phyloP scores from a whole-genome alignment of 805 yeast genomes.

The Wickerhamiella bombiphila region DNA sequence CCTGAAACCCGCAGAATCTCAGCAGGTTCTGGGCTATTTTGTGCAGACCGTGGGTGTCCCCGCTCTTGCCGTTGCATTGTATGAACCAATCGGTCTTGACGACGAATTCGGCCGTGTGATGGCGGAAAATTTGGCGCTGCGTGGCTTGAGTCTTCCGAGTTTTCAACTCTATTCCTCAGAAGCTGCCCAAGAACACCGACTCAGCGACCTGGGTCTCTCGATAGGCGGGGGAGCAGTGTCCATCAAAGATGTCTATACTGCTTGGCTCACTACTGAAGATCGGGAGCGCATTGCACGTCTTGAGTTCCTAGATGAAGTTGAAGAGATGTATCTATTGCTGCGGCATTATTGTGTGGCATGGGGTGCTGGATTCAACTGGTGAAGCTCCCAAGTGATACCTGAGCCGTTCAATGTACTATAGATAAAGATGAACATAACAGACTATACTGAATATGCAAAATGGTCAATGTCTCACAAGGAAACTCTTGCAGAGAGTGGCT shows the following conservation, averaged over 20 bases:
- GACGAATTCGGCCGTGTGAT: slow-evolving; percentile 57
- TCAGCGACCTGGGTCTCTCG: slow-evolving; percentile 21
- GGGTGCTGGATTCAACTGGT: no score
- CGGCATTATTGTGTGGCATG: slow-evolving; percentile 42
- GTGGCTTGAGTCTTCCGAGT: slow-evolving; percentile 52
- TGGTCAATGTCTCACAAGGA: no score
- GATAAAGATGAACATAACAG: no score
- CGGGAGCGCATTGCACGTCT: slow-evolving; percentile 33
- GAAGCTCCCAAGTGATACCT: background rate
- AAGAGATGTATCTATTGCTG: slow-evolving; percentile 49
- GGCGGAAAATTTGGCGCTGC: slow-evolving; percentile 40
- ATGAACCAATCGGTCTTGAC: slow-evolving; percentile 54
- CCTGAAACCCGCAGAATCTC: slow-evolving; percentile 36
- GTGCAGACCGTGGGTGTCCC: slow-evolving; percentile 18
- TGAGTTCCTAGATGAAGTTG: slow-evolving; percentile 62
- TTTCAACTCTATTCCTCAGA: slow-evolving; percentile 38
- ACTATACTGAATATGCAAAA: no score
- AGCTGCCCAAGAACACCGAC: slow-evolving; percentile 28
- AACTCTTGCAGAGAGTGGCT: no score
- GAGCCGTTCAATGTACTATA: no score
- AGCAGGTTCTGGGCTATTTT: slow-evolving; percentile 33
- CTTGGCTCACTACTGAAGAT: slow-evolving; percentile 34
- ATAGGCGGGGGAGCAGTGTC: slow-evolving; percentile 29
- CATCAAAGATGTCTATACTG: slow-evolving; percentile 27
- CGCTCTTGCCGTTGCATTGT: slow-evolving; percentile 29